Evolutionary conservation across 2,329 filamentous ascomycete genomes (phyloP).

Genomic region (Nemania sp.): DNA sequence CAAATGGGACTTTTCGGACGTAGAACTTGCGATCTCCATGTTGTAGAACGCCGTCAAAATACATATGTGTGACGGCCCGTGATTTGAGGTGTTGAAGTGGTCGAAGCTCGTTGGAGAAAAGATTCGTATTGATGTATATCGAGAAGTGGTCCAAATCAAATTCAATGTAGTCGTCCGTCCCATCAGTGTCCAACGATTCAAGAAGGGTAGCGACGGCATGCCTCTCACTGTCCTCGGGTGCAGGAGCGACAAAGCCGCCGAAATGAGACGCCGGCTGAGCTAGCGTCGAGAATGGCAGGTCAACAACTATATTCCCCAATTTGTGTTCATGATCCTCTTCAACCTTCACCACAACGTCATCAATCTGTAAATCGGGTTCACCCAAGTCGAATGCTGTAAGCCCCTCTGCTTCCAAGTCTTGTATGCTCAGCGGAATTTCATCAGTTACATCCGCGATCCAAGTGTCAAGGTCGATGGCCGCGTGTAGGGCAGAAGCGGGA

Average conservation of each 20-base stretch:
- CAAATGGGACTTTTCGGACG: conserved; percentile 68
- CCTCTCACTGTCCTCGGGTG: conserved; percentile 46
- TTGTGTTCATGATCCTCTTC: neutral
- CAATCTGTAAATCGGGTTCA: neutral
- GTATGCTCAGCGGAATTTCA: neutral
- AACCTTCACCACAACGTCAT: neutral
- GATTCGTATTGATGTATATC: conserved; percentile 61
- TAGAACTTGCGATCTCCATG: conserved; percentile 59
- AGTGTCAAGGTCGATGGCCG: neutral
- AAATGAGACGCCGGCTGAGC: conserved; percentile 47
- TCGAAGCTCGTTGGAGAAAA: conserved; percentile 63
- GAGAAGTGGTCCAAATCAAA: conserved; percentile 69
- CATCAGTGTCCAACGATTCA: conserved; percentile 16
- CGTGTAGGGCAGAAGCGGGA: neutral
- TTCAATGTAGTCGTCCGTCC: conserved; percentile 56
- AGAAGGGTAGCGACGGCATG: conserved; percentile 51
- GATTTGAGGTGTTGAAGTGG: conserved; percentile 65
- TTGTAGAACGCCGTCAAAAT: conserved; percentile 71
- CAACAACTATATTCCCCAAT: conserved; percentile 32
- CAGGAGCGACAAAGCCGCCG: conserved; percentile 46
- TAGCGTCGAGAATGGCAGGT: conserved; percentile 44
- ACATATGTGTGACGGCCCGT: conserved; percentile 54
- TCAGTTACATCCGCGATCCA: neutral
- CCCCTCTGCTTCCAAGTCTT: neutral
- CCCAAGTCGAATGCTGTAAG: neutral